These are phyloP conservation scores for Eimeria necatrix DNA, from an alignment of 169 alveolate species.

Conservation along the genomic window DNA sequence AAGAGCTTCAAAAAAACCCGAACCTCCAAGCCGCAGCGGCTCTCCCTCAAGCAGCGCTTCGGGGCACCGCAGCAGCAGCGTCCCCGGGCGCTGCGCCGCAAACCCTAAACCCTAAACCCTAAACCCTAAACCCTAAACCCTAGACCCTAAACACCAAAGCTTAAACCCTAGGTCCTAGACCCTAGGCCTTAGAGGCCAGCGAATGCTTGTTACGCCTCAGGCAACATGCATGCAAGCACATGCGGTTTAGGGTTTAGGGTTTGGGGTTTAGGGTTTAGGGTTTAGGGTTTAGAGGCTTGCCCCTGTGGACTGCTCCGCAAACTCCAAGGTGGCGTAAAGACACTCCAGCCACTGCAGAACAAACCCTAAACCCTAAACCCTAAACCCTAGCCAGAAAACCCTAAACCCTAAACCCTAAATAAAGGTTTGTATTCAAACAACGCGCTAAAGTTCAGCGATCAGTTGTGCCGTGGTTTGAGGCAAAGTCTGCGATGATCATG, in stretches of 20 bases:
- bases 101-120: constrained; percentile 2
- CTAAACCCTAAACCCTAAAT: neutral
- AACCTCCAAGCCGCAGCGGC: neutral
- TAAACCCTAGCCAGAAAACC: neutral
- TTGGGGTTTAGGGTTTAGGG: neutral
- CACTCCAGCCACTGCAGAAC: constrained; percentile 21
- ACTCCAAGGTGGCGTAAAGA: neutral
- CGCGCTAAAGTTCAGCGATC: no score
- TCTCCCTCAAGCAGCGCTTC: constrained; percentile 2
- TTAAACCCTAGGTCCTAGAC: no score
- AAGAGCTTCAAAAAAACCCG: neutral
- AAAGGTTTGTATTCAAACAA: no score
- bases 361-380: neutral
- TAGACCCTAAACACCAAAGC: no score
- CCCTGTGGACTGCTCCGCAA: neutral
- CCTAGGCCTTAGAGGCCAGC: no score
- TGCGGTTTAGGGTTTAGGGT: no score
- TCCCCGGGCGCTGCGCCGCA: constrained; percentile 4
- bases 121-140: neutral
- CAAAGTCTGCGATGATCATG: no score
- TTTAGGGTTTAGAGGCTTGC: neutral
- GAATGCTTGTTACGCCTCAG: no score
- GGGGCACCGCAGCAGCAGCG: neutral
- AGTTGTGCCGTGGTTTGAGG: no score
- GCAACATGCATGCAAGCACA: no score